Evolutionary conservation across 371 early-diverging fungal genomes (phyloP).

Genomic region (Actinomortierella ambigua): DNA sequence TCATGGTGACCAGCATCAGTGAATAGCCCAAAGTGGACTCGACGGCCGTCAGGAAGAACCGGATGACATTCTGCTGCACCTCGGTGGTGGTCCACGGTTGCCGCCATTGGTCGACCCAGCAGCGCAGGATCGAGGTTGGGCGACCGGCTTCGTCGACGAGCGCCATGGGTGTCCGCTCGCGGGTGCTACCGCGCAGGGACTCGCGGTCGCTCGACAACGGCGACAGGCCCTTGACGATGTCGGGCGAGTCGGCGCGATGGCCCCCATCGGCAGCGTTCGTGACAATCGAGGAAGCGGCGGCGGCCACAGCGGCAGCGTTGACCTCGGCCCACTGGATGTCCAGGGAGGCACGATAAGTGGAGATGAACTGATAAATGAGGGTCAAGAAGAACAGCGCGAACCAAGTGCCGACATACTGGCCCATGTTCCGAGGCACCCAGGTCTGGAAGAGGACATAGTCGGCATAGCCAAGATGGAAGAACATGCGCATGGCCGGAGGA

Average conservation of each 20-base stretch:
- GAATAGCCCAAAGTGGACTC: slow-evolving; percentile 54
- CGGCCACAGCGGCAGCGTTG: slow-evolving; percentile 2
- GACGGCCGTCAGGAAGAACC: slow-evolving; percentile 44
- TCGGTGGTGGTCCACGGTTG: slow-evolving; percentile 32
- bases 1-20: slow-evolving; percentile 72
- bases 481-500: slow-evolving; percentile 68
- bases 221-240: background rate
- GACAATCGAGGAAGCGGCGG: slow-evolving; percentile 2
- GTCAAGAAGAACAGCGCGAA: slow-evolving; percentile 51
- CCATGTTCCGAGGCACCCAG: slow-evolving; percentile 48
- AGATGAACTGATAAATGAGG: slow-evolving; percentile 43
- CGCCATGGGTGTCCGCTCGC: too few relatives aligned
- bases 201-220: slow-evolving; percentile 1
- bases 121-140: slow-evolving; percentile 19
- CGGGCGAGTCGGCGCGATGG: slow-evolving; percentile 12
- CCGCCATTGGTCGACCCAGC: slow-evolving; percentile 38
- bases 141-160: background rate
- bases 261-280: slow-evolving; percentile 13
- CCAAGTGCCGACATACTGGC: slow-evolving; percentile 47
- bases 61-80: slow-evolving; percentile 29
- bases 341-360: slow-evolving; percentile 39
- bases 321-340: slow-evolving; percentile 47
- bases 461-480: slow-evolving; percentile 58
- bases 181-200: too few relatives aligned
- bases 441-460: slow-evolving; percentile 58